phyloP scores from a whole-genome alignment of 345 rosid species.

The Lepidium africanum region DNA sequence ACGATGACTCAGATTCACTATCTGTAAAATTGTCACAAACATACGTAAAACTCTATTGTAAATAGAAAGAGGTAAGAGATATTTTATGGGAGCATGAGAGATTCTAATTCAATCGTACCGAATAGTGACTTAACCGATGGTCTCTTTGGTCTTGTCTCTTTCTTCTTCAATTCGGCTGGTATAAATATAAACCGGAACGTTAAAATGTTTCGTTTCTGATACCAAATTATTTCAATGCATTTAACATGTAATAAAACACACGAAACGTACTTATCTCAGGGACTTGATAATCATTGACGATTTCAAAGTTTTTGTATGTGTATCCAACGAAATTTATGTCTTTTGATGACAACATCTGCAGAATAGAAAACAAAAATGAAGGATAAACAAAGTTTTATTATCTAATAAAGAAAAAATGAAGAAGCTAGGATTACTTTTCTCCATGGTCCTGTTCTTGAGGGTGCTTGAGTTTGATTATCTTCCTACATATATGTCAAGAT shows the following conservation, averaged over 20 bases:
- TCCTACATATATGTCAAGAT: slow-evolving; percentile 21
- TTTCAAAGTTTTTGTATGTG: slow-evolving; percentile 79
- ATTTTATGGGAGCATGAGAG: neutral
- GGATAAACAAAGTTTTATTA: neutral
- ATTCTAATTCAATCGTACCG: slow-evolving; percentile 31
- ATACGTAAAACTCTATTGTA: neutral
- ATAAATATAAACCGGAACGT: neutral
- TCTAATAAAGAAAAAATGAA: neutral
- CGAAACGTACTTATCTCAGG: slow-evolving; percentile 58
- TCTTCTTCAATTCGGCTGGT: slow-evolving; percentile 71
- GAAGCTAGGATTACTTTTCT: slow-evolving; percentile 45
- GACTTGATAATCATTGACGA: slow-evolving; percentile 77
- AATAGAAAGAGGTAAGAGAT: neutral
- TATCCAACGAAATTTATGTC: slow-evolving; percentile 77
- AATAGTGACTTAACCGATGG: slow-evolving; percentile 77
- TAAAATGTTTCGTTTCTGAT: neutral
- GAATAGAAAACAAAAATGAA: neutral
- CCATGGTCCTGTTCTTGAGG: slow-evolving; percentile 71
- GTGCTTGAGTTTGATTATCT: slow-evolving; percentile 29
- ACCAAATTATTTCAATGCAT: neutral
- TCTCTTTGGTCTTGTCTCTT: slow-evolving; percentile 49
- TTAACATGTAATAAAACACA: neutral
- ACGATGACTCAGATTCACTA: slow-evolving; percentile 42
- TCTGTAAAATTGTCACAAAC: slow-evolving; percentile 29
- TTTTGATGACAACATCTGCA: slow-evolving; percentile 80